phyloP scores from a whole-genome alignment of 768 basidiomycete genomes.

The Russula virescens region DNA sequence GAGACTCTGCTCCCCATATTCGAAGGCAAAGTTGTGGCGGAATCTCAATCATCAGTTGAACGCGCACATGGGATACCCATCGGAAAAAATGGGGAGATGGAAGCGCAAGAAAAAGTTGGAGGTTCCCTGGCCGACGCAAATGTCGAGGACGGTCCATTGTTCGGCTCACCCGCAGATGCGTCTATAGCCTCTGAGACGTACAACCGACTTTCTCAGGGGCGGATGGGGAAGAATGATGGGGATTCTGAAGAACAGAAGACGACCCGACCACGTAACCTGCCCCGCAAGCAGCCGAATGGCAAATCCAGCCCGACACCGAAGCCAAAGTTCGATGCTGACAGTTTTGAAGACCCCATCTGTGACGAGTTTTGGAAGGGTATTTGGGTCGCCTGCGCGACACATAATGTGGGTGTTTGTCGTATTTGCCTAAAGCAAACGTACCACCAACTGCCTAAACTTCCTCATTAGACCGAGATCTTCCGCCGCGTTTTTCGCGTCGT shows the following conservation, averaged over 20 bases:
- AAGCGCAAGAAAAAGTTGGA: conserved; percentile 12
- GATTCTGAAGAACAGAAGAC: conserved; percentile 47
- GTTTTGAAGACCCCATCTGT: conserved; percentile 83
- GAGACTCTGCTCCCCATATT: conserved; percentile 60
- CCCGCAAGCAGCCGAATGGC: conserved; percentile 48
- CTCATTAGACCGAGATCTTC: conserved; percentile 81
- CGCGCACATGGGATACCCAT: background rate
- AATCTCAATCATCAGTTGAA: conserved; percentile 28
- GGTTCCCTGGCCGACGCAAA: conserved; percentile 31
- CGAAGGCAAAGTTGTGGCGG: conserved; percentile 59
- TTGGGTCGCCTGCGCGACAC: conserved; percentile 82
- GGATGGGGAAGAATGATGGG: conserved; percentile 39
- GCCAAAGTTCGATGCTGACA: conserved; percentile 69
- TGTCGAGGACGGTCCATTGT: conserved; percentile 40
- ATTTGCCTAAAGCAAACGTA: background rate
- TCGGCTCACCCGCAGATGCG: conserved; percentile 53
- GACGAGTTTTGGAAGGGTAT: conserved; percentile 86
- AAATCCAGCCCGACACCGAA: conserved; percentile 54
- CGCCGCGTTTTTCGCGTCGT: conserved; percentile 91
- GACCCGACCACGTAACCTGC: conserved; percentile 42
- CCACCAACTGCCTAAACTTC: background rate
- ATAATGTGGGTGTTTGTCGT: conserved; percentile 58
- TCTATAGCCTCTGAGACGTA: conserved; percentile 38
- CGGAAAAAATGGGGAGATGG: conserved; percentile 7
- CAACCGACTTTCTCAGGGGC: conserved; percentile 44